Evolutionary conservation across 2,329 filamentous ascomycete genomes (phyloP), one percentile per base, ranked within the genome.

Genomic region (Calonectria pauciramosa): DNA sequence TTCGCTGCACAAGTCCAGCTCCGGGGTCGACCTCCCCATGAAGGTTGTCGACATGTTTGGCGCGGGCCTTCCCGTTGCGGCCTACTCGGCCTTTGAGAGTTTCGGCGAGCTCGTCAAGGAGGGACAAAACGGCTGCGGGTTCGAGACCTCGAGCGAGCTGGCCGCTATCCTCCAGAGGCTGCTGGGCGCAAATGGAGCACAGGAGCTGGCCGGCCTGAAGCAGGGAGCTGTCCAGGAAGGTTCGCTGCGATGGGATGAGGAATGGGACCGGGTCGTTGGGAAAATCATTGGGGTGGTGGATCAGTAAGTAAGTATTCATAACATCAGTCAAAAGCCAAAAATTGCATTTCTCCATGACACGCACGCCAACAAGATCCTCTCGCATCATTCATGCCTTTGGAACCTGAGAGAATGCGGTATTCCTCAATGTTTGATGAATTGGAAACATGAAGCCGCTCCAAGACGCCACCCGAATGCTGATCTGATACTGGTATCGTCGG

Each of bases 1-100:
- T 30, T 98, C 95, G 71, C 88, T 99, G 32, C 97, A 99, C 86
- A 98, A 92, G 77, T 98, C 96, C 18, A 97, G 94, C 78, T 98
- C 95, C 3, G 97, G 97, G 1, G 96, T 99, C 0, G 97, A 99
- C 85, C 88, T 99, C 26, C 97, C 97, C 0, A 99, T 99, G 97
- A 99, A 99, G 86, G 96, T 99, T 1, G 96, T 99, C 18, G 97
- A 99, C 83, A 98, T 99, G 96, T 99, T 99, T 83, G 97, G 97
- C 3, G 94, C 96, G 0, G 97, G 96, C 0, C 87, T 99, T 34
- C 97, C 97, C 0, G 97, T 99, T 0, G 93, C 94, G 0, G 96
- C 96, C 5, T 99, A 97, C 89, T 91, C 91, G 32, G 90, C 91
- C 2, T 99, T 98, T 82, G 93, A 96, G 82, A 96, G 96, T 76